These are phyloP conservation scores for Gillenia trifoliata DNA, from an alignment of 306 rosid species.

Conservation along the genomic window DNA sequence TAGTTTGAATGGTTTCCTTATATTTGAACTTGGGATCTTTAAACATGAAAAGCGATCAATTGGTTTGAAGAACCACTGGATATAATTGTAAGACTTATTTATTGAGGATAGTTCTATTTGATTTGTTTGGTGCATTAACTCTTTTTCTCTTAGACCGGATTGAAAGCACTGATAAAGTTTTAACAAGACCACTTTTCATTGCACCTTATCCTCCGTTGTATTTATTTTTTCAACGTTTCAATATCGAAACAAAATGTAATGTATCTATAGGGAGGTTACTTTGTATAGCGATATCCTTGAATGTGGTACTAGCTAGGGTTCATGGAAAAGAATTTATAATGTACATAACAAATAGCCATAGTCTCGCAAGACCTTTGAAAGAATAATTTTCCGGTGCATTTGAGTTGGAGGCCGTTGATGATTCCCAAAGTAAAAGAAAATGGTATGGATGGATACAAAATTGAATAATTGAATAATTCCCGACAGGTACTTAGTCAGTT, in stretches of 20 bases:
- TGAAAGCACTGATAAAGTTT: background rate
- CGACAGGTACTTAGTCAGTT: background rate
- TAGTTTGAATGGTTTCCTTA: background rate
- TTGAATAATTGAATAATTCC: constrained; percentile 1
- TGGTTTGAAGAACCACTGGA: background rate
- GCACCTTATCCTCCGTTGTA: background rate
- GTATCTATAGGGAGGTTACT: background rate
- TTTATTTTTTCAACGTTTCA: background rate
- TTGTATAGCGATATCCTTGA: no score
- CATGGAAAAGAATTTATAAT: no score
- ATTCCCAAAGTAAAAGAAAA: background rate
- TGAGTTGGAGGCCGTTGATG: background rate
- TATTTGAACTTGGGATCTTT: no score
- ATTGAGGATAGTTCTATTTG: background rate
- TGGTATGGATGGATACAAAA: background rate
- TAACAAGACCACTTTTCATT: background rate
- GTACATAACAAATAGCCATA: background rate
- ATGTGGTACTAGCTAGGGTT: no score
- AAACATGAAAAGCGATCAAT: no score
- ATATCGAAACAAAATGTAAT: no score
- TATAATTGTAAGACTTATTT: background rate
- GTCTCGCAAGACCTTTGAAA: background rate
- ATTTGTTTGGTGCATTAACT: background rate
- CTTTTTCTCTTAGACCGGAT: background rate
- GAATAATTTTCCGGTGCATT: background rate